Conservation (phyloP, 306 rosid genomes). For the Ammopiptanthus mongolicus region DNA sequence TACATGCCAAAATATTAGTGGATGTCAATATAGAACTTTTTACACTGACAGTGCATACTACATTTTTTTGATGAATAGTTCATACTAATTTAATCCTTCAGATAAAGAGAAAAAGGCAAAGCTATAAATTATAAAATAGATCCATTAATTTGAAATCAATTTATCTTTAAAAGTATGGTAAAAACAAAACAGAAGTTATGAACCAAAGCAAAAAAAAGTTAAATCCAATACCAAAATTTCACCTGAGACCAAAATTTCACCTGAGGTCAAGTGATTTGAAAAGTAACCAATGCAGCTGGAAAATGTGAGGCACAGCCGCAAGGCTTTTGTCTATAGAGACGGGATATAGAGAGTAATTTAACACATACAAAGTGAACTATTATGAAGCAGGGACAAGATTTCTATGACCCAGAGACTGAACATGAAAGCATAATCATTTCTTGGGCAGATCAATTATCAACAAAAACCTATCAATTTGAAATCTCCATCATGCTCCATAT, state of each 20-base stretch:
- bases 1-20: too few species aligned
- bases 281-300: neutral
- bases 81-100: too few species aligned
- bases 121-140: neutral
- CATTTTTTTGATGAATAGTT: too few species aligned
- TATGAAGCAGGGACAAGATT: neutral
- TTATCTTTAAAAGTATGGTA: neutral
- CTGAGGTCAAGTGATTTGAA: neutral
- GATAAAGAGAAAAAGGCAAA: neutral
- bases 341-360: neutral
- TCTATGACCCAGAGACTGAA: neutral
- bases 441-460: neutral
- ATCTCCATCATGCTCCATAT: neutral
- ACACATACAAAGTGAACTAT: neutral
- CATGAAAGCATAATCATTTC: neutral
- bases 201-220: neutral
- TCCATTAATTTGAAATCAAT: neutral
- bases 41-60: too few species aligned
- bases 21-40: too few species aligned
- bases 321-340: neutral
- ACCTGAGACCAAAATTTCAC: neutral
- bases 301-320: neutral
- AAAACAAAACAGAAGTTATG: too few species aligned
- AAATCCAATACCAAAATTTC: neutral
- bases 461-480: neutral